Base-by-base conservation (phyloP, 768 basidiomycete species). In the Boletus vinaceobasis region DNA sequence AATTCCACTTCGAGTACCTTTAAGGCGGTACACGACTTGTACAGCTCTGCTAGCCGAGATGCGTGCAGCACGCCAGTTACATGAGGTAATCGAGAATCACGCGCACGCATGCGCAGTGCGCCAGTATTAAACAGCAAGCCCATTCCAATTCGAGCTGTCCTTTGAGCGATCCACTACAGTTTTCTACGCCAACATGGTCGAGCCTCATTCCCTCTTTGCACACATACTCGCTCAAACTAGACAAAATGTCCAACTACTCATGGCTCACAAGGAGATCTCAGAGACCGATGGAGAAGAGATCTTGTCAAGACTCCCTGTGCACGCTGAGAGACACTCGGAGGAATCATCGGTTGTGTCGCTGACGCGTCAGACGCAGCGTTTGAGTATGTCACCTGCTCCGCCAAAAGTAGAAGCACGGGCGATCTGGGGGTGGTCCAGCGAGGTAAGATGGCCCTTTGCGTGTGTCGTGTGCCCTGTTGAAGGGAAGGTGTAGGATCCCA, bases 401-500 rank as follows among this genome's bases (percentile, higher is more conserved):
- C 55, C 51, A n/a, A 58, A 64, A 54, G 57, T 58, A 29, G 71
- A 69, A 50, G 69, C 65, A 15, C 65, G 69, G 27, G 58, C 67
- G 10, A 56, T 67, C 47, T 71, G 69, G 69, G 60, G 40, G 6
- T 73, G 69, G 69, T 15, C 45, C 13, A 62, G 69, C 53, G 69
- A 72, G 53, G 69, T 72, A 43, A 4, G 58, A 4, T 26, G 37
- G 27, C 38, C 7, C 6, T 52, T 39, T 50, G 36, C 15, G 43
- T 17, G n/a, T 23, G 13, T 44, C 37, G 56, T 26, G 53, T 45
- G 49, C 29, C 3, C n/a, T 32, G 8, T 48, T 58, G 37, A 67
- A 38, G 49, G 9, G 36, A 29, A 38, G 50, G 50, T 29, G 4
- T 57, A 92, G 87, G 89, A 91, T 66, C 77, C 82, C 6, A 84